Evolutionary conservation across 2,329 filamentous ascomycete species (phyloP).

Genomic region (Metarhizium album): DNA sequence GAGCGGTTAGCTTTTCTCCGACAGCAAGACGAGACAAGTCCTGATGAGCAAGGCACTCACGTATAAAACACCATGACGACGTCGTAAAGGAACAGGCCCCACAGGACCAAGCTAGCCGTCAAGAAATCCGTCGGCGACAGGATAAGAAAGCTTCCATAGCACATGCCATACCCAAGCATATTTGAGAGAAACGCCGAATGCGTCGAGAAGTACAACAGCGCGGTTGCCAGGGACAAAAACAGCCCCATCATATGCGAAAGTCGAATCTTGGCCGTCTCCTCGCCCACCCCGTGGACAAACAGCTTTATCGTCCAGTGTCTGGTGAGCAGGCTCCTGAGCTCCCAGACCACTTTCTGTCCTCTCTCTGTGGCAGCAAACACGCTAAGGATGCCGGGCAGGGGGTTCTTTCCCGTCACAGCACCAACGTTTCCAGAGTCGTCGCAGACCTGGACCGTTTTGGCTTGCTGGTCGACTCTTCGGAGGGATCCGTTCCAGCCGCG

Average conservation of each 20-base stretch:
- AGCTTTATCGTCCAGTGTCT: constrained; percentile 41
- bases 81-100: constrained; percentile 84
- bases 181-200: constrained; percentile 57
- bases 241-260: constrained; percentile 48
- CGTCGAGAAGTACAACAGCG: constrained; percentile 58
- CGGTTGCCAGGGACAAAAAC: constrained; percentile 40
- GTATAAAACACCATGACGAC: constrained; percentile 88
- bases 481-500: constrained; percentile 30
- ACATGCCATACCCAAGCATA: constrained; percentile 76
- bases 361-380: constrained; percentile 22
- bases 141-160: constrained; percentile 69
- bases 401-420: constrained; percentile 13
- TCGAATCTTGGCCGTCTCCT: constrained; percentile 39
- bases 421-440: constrained; percentile 22
- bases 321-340: constrained; percentile 36
- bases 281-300: constrained; percentile 38
- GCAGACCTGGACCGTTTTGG: constrained; percentile 26
- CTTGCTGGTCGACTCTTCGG: constrained; percentile 33
- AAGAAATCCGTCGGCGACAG: constrained; percentile 83
- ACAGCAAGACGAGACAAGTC: not conserved
- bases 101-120: constrained; percentile 68
- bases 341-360: constrained; percentile 29
- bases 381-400: constrained; percentile 21
- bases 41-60: constrained; percentile 28
- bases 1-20: not conserved